Base-by-base conservation (phyloP, 305 asterid genomes). In the Nicotiana rustica region DNA sequence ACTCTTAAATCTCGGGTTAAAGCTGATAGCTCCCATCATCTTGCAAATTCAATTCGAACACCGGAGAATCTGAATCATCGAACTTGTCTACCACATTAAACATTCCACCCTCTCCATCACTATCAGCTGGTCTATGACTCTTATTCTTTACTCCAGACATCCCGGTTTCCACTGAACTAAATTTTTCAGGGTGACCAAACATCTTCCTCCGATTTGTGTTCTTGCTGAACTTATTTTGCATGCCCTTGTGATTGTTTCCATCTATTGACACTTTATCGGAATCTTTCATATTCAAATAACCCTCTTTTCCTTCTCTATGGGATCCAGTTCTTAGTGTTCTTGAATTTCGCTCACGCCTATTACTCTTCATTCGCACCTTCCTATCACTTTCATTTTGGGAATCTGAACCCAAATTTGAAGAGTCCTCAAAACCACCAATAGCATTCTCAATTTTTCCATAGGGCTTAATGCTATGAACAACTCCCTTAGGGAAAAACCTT, bases 401-500 rank as follows among this genome's bases (percentile, higher is more conserved):
- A 10, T 36, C 82, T 18, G 78, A 83, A 10, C 84, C 85, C 21
- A 82, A 86, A 62, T 86, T 57, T 64, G 64, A 85, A 49, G 81
- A 75, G 71, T 79, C 90, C 55, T 85, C 87, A 67, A 67, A 47
- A 5, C 76, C 41, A 64, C 79, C 49, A 44, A 49, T 76, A 76
- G 66, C 44, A 21, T 88, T 77, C 33, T 77, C 92, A 68, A 87
- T 60, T 66, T 82, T 91, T 44, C 95, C 93, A 64, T 94, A 93
- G 0, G 99, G 97, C 77, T 84, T 89, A 75, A 83, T 59, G 85
- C 98, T 94, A 82, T 94, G 97, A 86, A 96, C 97, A 79, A 92
- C 95, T 44, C 98, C 98, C 85, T 96, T 96, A 0, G 99, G 99
- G 69, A 96, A 94, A 86, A 91, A 94, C 90, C 99, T 90, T 9